A percentile compares a stretch with the other conserved stretches of the same genome.
These are phyloP conservation scores for Curvularia hawaiiensis DNA, from an alignment of 2,329 filamentous ascomycete species.

Conservation along the genomic window DNA sequence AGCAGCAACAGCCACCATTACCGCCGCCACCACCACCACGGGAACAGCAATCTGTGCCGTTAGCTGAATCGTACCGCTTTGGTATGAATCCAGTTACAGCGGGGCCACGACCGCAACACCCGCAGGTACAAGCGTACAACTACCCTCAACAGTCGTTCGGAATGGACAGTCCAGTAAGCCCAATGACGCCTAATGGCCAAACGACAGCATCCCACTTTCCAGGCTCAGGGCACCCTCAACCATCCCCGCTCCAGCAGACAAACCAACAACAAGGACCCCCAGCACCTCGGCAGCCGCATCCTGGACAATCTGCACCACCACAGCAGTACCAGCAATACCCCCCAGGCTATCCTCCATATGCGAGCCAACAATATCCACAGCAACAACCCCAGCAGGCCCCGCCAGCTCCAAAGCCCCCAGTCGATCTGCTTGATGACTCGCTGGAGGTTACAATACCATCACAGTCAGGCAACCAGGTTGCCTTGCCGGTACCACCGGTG, in stretches of 20 bases:
- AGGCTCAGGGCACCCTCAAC: constrained; percentile 25
- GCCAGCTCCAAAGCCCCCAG: constrained; percentile 25
- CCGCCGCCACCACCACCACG: constrained; percentile 1
- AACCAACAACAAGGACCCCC: constrained; percentile 26
- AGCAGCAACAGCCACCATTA: constrained; percentile 10
- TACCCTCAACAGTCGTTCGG: constrained; percentile 30
- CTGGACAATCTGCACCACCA: constrained; percentile 13
- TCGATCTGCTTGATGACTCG: constrained; percentile 66
- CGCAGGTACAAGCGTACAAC: constrained; percentile 36
- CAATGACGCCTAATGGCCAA: constrained; percentile 40
- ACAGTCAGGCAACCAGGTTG: constrained; percentile 51
- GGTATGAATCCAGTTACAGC: constrained; percentile 25
- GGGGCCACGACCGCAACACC: constrained; percentile 32
- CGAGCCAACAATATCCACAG: constrained; percentile 24
- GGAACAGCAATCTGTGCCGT: constrained; percentile 23
- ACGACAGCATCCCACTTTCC: constrained; percentile 28
- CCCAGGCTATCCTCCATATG: constrained; percentile 22
- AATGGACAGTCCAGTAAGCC: constrained; percentile 45
- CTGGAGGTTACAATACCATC: constrained; percentile 64
- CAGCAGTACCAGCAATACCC: constrained; percentile 21
- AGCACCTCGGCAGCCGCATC: constrained; percentile 17
- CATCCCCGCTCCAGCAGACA: constrained; percentile 18
- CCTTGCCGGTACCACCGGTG: constrained; percentile 77
- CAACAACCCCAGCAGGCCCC: constrained; percentile 35
- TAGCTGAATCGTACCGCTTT: constrained; percentile 22